Base-by-base conservation (phyloP, 2,329 filamentous ascomycete genomes). In the Claviceps sp. region DNA sequence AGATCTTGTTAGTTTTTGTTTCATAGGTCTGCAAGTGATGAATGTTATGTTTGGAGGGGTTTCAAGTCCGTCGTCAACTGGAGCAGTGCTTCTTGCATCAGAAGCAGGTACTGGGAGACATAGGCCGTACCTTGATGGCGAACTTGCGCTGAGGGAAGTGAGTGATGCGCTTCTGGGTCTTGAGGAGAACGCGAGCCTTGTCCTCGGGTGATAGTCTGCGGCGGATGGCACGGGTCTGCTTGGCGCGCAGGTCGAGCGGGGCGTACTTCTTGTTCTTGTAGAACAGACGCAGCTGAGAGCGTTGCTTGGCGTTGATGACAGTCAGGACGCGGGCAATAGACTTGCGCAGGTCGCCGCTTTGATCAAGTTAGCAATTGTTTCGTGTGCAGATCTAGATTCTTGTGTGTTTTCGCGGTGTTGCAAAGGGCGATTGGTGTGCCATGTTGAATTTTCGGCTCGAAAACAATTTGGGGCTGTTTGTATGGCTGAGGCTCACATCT, bases 191-290 rank as follows among this genome's bases (percentile, higher is more conserved):
- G 72, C 84, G 80, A 65, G 82, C 79, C 66, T 86, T 84, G 77
- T 98, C 91, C 81, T 94, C 82, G 73, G 88, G 85, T 69, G 86
- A 91, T 76, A 98, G 81, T 70, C 88, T 82, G 79, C 94, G 88
- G 70, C 93, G 89, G 77, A 97, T 94, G 71, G 90, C 93, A 68
- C 93, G 90, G 71, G 93, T 98, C 80, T 93, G 84, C 87, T 97
- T 97, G 71, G 89, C 76, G 75, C 93, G 88, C 79, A 98, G 90
- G 75, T 98, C 94, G 72, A 98, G 89, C 61, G 93, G 93, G 60
- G 89, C 77, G 83, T 96, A 96, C 82, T 96, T 97, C 88, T 97
- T 97, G 85, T 86, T 87, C 83, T 95, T 94, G 85, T 98, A 98
- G 87, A 97, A 97, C 63, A 97, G 81, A 67, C 90, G 89, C 68